Evolutionary conservation across 768 basidiomycete genomes (phyloP).

Genomic region (Crucibulum laeve): DNA sequence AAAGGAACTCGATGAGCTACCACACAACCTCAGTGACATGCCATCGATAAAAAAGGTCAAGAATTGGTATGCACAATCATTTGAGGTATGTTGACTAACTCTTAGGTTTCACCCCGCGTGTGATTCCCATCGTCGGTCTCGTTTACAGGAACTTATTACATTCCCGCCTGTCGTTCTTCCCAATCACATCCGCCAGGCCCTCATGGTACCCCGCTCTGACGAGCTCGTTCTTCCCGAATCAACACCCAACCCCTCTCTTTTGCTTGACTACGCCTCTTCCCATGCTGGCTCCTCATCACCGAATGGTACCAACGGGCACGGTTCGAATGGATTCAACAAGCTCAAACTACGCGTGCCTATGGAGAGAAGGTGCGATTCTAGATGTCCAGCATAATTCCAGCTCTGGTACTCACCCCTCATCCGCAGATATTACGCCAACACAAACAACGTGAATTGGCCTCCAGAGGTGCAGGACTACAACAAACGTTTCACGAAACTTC

Average conservation of each 20-base stretch:
- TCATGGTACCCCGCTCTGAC: constrained; percentile 44
- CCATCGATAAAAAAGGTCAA: constrained; percentile 90
- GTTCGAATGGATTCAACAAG: constrained; percentile 51
- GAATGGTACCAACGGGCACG: constrained; percentile 11
- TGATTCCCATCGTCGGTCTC: background rate
- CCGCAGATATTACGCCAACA: constrained; percentile 81
- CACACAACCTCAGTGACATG: constrained; percentile 89
- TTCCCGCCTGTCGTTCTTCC: constrained; percentile 80
- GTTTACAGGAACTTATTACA: constrained; percentile 75
- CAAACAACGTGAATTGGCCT: constrained; percentile 70
- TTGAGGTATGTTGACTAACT: constrained; percentile 63
- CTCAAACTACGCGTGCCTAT: constrained; percentile 76
- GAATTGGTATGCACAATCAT: constrained; percentile 98
- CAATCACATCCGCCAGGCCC: constrained; percentile 60
- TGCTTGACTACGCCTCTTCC: constrained; percentile 32
- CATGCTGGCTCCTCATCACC: constrained; percentile 1
- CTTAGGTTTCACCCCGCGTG: background rate
- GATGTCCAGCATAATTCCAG: no score
- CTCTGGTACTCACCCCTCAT: constrained; percentile 4
- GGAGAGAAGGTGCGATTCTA: constrained; percentile 79
- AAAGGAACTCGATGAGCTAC: constrained; percentile 91
- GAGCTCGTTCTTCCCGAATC: constrained; percentile 61
- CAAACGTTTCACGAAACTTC: constrained; percentile 77
- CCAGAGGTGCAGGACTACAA: constrained; percentile 95
- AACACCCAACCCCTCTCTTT: constrained; percentile 75